phyloP scores from a whole-genome alignment of 148 eudicot genomes.

The Silene latifolia region DNA sequence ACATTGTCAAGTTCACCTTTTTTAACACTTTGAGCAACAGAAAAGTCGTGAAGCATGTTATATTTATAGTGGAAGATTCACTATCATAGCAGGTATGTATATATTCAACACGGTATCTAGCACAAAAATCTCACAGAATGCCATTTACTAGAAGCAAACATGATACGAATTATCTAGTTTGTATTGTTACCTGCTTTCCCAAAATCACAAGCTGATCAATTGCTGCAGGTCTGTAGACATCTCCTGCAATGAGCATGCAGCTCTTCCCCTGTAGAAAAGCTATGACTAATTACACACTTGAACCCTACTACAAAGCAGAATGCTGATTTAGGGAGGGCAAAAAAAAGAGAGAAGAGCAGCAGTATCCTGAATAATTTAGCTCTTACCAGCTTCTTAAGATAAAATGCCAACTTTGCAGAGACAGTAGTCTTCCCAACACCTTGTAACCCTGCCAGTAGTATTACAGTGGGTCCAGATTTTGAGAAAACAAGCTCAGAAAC shows the following conservation, averaged over 20 bases:
- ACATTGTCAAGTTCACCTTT: background rate
- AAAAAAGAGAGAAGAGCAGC: background rate
- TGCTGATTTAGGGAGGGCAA: background rate
- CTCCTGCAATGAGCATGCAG: slow-evolving; percentile 98
- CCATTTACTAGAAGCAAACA: background rate
- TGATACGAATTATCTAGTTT: background rate
- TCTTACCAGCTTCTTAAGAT: slow-evolving; percentile 85
- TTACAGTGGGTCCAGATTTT: slow-evolving; percentile 82
- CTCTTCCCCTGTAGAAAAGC: slow-evolving; percentile 57
- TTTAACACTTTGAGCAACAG: background rate
- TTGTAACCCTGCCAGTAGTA: slow-evolving; percentile 91
- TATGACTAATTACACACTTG: background rate
- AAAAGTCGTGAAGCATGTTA: background rate
- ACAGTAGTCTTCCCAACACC: slow-evolving; percentile 99
- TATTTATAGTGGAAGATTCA: background rate
- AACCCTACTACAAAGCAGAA: background rate
- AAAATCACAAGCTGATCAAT: slow-evolving; percentile 88
- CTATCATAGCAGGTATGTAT: background rate
- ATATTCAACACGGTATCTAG: background rate
- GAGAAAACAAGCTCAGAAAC: slow-evolving; percentile 87
- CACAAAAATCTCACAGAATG: background rate
- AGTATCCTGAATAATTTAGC: slow-evolving; percentile 10
- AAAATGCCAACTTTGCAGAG: slow-evolving; percentile 82
- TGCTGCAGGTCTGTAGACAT: slow-evolving; percentile 98
- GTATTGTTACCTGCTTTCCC: slow-evolving; percentile 68